These are phyloP conservation scores for Phaseolus lunatus DNA, from an alignment of 306 rosid species.

Conservation along the genomic window DNA sequence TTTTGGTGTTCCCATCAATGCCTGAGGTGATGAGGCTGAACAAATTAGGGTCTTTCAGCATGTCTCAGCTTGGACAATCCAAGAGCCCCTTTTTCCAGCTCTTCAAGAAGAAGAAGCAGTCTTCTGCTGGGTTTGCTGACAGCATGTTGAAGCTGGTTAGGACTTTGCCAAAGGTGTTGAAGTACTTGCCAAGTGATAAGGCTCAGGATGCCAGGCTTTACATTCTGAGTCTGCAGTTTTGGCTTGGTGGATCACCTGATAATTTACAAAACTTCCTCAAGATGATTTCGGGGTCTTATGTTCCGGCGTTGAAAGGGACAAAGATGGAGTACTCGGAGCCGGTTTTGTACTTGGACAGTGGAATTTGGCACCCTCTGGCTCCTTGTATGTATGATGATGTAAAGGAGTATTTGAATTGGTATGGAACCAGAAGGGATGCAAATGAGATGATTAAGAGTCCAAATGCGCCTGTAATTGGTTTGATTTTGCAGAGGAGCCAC, in stretches of 20 bases:
- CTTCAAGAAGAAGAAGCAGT: slow-evolving; percentile 6
- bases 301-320: slow-evolving; percentile 3
- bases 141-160: slow-evolving; percentile 23
- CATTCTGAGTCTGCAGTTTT: slow-evolving; percentile 22
- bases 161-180: slow-evolving; percentile 18
- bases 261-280: neutral
- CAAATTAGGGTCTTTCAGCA: slow-evolving; percentile 10
- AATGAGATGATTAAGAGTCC: neutral
- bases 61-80: slow-evolving; percentile 16
- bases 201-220: slow-evolving; percentile 15
- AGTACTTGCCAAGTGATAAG: slow-evolving; percentile 20
- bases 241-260: slow-evolving; percentile 16
- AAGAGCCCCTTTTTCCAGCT: slow-evolving; percentile 18
- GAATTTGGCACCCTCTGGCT: slow-evolving; percentile 15
- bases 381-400: slow-evolving; percentile 23
- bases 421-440: slow-evolving; percentile 15
- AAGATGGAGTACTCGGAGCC: slow-evolving; percentile 16
- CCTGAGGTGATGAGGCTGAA: slow-evolving; percentile 11
- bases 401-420: slow-evolving; percentile 24
- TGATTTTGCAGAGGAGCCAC: slow-evolving; percentile 8
- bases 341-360: slow-evolving; percentile 11
- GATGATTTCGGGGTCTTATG: neutral
- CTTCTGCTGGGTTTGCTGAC: slow-evolving; percentile 9
- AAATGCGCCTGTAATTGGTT: neutral
- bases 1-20: slow-evolving; percentile 20